Evolutionary conservation across 805 yeast species (phyloP).

Genomic region (Cyberlindnera veronae): DNA sequence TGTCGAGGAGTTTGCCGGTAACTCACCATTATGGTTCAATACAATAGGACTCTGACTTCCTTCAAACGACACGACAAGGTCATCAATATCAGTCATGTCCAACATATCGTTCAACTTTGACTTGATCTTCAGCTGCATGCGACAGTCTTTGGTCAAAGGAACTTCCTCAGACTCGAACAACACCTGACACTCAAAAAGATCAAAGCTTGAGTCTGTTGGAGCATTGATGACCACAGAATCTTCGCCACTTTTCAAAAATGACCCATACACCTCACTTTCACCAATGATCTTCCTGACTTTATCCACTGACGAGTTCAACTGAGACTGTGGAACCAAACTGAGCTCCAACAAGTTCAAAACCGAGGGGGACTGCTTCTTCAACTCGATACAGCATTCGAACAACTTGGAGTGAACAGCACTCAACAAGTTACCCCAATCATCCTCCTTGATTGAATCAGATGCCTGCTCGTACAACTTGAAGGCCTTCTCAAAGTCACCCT

Average conservation of each 20-base stretch:
- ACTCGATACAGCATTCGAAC: slow-evolving; percentile 34
- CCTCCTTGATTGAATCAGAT: slow-evolving; percentile 35
- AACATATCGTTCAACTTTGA: slow-evolving; percentile 26
- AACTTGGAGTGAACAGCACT: slow-evolving; percentile 34
- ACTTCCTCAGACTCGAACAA: slow-evolving; percentile 20
- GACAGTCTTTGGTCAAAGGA: slow-evolving; percentile 17
- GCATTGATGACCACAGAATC: slow-evolving; percentile 23
- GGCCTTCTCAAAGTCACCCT: slow-evolving; percentile 37
- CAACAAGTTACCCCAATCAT: slow-evolving; percentile 38
- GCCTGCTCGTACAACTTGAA: slow-evolving; percentile 39
- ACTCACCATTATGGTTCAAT: slow-evolving; percentile 12
- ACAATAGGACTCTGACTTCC: slow-evolving; percentile 18
- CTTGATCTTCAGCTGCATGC: slow-evolving; percentile 32
- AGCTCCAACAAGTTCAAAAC: slow-evolving; percentile 33
- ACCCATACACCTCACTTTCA: not conserved
- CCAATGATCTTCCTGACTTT: slow-evolving; percentile 2
- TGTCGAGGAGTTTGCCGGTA: not conserved
- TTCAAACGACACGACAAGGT: slow-evolving; percentile 11
- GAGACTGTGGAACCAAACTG: slow-evolving; percentile 22
- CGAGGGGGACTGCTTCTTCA: slow-evolving; percentile 32
- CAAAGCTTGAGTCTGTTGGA: slow-evolving; percentile 24
- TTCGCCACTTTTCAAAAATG: not conserved
- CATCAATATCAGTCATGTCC: slow-evolving; percentile 7
- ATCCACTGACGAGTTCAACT: slow-evolving; percentile 1
- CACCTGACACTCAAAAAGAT: slow-evolving; percentile 24